These are phyloP conservation scores for Ustilago loliicola DNA, from an alignment of 1,284 basidiomycete genomes.

Conservation along the genomic window DNA sequence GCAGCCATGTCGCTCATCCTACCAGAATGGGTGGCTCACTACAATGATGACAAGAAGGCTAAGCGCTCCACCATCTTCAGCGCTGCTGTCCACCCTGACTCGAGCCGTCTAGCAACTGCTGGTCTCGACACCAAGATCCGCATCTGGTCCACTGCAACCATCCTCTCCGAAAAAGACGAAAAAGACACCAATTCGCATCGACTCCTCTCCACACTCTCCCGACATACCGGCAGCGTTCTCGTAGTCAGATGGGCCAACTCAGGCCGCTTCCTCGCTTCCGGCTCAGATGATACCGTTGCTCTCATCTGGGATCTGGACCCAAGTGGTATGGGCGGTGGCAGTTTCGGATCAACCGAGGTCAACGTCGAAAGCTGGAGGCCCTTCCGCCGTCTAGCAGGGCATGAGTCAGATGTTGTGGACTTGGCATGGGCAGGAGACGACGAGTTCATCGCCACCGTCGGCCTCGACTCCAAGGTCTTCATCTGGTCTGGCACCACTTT, in stretches of 20 bases:
- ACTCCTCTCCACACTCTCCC: constrained; percentile 87
- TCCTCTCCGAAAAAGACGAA: constrained; percentile 81
- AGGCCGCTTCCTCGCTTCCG: constrained; percentile 92
- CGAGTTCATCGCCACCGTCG: constrained; percentile 88
- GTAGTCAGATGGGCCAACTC: constrained; percentile 96
- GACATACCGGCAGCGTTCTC: constrained; percentile 94
- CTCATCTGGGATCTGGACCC: constrained; percentile 95
- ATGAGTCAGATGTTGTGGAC: constrained; percentile 87
- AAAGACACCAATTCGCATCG: constrained; percentile 82
- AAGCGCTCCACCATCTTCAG: constrained; percentile 91
- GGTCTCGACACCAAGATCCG: constrained; percentile 93
- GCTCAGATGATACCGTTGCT: constrained; percentile 93
- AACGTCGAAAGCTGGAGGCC: constrained; percentile 96
- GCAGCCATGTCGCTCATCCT: constrained; percentile 63
- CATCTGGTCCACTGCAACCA: constrained; percentile 96
- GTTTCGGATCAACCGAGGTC: constrained; percentile 64
- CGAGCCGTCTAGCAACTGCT: constrained; percentile 93
- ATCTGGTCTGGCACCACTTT: constrained; percentile 77
- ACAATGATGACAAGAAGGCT: constrained; percentile 71
- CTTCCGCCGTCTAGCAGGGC: constrained; percentile 87
- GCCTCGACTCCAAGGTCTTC: constrained; percentile 88
- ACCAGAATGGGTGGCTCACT: constrained; percentile 69
- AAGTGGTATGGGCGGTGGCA: constrained; percentile 52
- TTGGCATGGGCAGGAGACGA: constrained; percentile 90
- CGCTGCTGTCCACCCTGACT: constrained; percentile 93